Evolutionary conservation across 164 flowering plant genomes (phyloP), one percentile per base, ranked within the genome.

Genomic region (Piper longum): DNA sequence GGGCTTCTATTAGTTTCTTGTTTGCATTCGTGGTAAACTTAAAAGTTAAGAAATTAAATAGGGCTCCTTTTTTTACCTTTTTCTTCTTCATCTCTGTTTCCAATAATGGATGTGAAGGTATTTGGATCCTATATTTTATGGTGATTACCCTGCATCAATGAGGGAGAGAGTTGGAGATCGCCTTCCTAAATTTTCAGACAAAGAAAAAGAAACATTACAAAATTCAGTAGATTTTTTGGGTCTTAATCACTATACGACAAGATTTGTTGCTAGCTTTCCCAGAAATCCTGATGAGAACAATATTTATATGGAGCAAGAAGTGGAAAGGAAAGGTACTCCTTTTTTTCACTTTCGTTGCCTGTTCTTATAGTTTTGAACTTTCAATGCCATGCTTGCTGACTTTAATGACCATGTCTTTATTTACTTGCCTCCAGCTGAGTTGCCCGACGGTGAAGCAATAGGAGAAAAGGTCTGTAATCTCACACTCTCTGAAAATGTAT

Each of bases 171-270:
- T 89, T 62, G 91, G 89, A 60, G 83, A 83, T 62, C 71, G 65
- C 56, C 96, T 91, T 73, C 98, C 98, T 9, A 76, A 65, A 51
- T 89, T 91, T 70, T 73, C 88, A 7, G 74, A 74, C 44, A 85
- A 87, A 70, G 93, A 91, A 2, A 81, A 67, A 66, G 79, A 80
- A 59, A 69, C 83, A 61, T 74, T 91, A 40, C 69, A 54, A 71
- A 79, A 77, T 63, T 74, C 87, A 2, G 41, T 80, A 7, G 98
- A 91, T 68, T 91, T 89, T 73, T 58, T 91, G 61, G 98, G 98
- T 72, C 72, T 91, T 45, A 89, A 91, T 75, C 98, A 91, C 69
- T 91, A 91, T 62, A 91, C 98, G 1, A 64, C 95, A 63, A 81
- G 96, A 67, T 83, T 79, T 63, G 81, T 91, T 68, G 67, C 79